Conservation (phyloP, 352 stramenopile species). For the Sclerospora graminicola region DNA sequence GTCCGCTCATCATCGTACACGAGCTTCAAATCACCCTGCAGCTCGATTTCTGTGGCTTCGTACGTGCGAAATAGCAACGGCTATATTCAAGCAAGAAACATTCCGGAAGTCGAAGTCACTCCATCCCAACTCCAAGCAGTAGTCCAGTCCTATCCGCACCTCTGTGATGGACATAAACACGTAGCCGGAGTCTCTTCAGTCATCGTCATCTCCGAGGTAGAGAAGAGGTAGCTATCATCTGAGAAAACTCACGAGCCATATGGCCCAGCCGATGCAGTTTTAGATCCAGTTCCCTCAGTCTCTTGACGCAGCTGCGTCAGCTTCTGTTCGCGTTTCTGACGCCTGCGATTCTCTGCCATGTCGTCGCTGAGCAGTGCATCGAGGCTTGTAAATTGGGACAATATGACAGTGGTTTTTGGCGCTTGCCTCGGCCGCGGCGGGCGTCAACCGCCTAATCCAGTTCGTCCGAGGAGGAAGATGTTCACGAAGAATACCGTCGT, state of each 20-base stretch:
- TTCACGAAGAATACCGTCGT: too few species aligned
- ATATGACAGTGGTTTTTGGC: slow-evolving; percentile 25
- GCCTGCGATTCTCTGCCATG: slow-evolving; percentile 43
- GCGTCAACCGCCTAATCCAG: slow-evolving; percentile 36
- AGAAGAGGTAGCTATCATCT: slow-evolving; percentile 51
- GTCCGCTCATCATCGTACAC: slow-evolving; percentile 48
- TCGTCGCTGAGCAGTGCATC: too few species aligned
- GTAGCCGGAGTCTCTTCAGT: slow-evolving; percentile 72
- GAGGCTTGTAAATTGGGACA: slow-evolving; percentile 58
- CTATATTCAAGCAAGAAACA: too few species aligned
- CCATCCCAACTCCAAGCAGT: not conserved
- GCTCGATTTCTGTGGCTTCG: slow-evolving; percentile 41
- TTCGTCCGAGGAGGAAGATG: too few species aligned
- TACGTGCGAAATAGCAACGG: slow-evolving; percentile 41
- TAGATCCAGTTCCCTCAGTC: slow-evolving; percentile 15
- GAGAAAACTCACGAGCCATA: slow-evolving; percentile 59
- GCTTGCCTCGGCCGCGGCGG: slow-evolving; percentile 26
- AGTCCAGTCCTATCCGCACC: slow-evolving; percentile 1
- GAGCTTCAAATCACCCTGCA: slow-evolving; percentile 36
- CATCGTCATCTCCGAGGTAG: slow-evolving; percentile 20
- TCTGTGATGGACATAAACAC: slow-evolving; percentile 73
- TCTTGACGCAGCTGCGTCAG: slow-evolving; percentile 50
- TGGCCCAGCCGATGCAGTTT: not conserved
- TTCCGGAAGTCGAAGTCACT: too few species aligned
- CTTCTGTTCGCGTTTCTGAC: slow-evolving; percentile 39